These are phyloP conservation scores for Komagataella pseudopastoris DNA, from an alignment of 805 yeast genomes.

Conservation along the genomic window DNA sequence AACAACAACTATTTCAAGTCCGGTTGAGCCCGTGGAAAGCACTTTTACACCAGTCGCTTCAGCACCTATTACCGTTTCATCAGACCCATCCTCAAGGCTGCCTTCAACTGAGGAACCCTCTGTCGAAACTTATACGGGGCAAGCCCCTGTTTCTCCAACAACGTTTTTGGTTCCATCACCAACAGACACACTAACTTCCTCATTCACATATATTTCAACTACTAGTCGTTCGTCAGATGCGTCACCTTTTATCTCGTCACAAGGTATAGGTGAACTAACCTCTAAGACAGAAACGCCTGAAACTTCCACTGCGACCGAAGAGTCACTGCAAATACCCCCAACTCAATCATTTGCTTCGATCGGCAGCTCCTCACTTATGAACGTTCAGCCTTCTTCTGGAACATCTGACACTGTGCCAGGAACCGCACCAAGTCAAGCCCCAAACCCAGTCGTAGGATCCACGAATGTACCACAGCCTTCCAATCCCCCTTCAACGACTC, in stretches of 20 bases:
- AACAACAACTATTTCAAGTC: neutral
- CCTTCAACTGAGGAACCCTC: neutral
- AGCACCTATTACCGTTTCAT: neutral
- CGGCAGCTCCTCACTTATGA: neutral
- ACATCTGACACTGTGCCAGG: neutral
- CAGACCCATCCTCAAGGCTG: neutral
- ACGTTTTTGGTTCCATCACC: neutral
- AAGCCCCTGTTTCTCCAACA: neutral
- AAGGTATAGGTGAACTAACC: too few relatives aligned
- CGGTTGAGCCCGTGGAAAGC: slow-evolving; percentile 1
- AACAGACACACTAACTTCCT: neutral
- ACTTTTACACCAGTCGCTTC: slow-evolving; percentile 2
- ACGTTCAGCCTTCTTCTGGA: too few relatives aligned
- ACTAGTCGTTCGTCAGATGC: neutral
- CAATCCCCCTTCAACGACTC: slow-evolving; percentile 2
- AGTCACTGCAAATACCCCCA: neutral
- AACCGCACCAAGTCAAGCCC: neutral
- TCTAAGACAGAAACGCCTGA: neutral
- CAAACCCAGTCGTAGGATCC: neutral
- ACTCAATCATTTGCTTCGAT: neutral
- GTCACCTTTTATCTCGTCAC: neutral
- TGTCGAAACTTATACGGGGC: neutral
- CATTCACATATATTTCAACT: neutral
- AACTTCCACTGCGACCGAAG: neutral
- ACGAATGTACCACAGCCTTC: neutral